Base-by-base conservation (phyloP, 352 stramenopile genomes). In the Phytophthora megakarya region DNA sequence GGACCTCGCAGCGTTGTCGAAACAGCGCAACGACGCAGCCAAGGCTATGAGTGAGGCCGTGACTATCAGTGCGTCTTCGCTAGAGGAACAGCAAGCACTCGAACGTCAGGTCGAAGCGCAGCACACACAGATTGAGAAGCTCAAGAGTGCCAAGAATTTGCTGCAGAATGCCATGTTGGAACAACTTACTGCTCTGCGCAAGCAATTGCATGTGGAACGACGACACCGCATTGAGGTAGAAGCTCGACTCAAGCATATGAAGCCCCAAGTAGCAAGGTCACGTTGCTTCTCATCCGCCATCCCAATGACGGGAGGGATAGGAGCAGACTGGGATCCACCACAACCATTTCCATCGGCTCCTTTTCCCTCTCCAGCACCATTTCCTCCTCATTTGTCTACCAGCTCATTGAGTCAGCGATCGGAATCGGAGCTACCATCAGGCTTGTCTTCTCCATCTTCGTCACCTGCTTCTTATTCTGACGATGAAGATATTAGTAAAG, bases 1-100 rank as follows among this genome's bases (percentile, higher is more conserved):
- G 0, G 86, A 95, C 35, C 47, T 95, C 1, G 71, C 86, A 23
- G 70, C 59, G 1, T 57, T 95, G 15, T 91, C 86, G 1, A 72
- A 73, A 13, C 84, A 95, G 46, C 81, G 86, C 25, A 93, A 95
- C 38, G 84, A 95, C 22, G 86, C 81, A 0, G 80, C 85, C 0
- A 84, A 83, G 16, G 84, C 86, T 0, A 93, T 95, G 86, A 93
- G 91, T 48, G 86, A 93, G 47, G 86, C 86, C 19, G 84, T 95
- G 33, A 88, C 80, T 8, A 92, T 93, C 58, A 93, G 83, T 44
- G 86, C 84, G 15, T 90, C 80, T 8, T 90, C 86, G 0, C 59
- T 95, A 0, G 84, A 95, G 26, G 86, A 95, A 51, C 86, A 95
- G 37, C 82, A 93, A 43, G 65, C 72, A 3, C 67, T 95, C 8